Percentiles rank a stretch among this genome's conserved stretches.
These are phyloP conservation scores for Myriosclerotinia scirpicola DNA, from an alignment of 2,329 filamentous ascomycete genomes.

Conservation along the genomic window DNA sequence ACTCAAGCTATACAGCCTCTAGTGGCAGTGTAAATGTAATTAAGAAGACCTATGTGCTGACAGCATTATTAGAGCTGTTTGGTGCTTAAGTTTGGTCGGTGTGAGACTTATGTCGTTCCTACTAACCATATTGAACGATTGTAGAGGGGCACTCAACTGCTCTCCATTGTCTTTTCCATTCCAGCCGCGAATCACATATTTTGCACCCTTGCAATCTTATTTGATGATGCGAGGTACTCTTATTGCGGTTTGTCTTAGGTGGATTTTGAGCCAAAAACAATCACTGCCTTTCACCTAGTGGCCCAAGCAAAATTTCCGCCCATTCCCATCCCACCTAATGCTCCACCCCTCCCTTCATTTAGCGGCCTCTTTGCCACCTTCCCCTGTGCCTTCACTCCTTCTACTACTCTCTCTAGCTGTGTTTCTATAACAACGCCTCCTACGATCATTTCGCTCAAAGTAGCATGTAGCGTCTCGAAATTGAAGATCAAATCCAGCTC, in stretches of 20 bases:
- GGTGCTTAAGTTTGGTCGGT: not conserved
- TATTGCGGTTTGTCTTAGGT: not conserved
- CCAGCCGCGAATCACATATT: not conserved
- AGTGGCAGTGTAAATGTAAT: not conserved
- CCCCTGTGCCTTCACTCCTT: conserved; percentile 76
- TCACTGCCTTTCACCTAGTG: conserved; percentile 33
- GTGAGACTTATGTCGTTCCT: not conserved
- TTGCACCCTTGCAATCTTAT: not conserved
- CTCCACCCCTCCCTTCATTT: conserved; percentile 61
- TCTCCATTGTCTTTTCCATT: not conserved
- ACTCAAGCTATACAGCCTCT: not conserved
- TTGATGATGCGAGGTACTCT: not conserved
- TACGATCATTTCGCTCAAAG: conserved; percentile 90
- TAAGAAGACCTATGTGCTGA: conserved; percentile 1
- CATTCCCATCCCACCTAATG: conserved; percentile 43
- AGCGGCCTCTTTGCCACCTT: conserved; percentile 76
- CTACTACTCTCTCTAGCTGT: conserved; percentile 81
- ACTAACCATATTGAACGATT: not conserved
- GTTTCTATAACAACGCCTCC: conserved; percentile 95
- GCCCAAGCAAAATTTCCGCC: conserved; percentile 41
- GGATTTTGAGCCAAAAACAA: not conserved
- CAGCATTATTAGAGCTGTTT: conserved; percentile 3
- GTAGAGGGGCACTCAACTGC: not conserved
- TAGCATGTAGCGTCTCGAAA: conserved; percentile 92
- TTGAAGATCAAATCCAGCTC: conserved; percentile 98